Evolutionary conservation across 169 alveolate species (phyloP).

Genomic region (Plasmodium fragile): DNA sequence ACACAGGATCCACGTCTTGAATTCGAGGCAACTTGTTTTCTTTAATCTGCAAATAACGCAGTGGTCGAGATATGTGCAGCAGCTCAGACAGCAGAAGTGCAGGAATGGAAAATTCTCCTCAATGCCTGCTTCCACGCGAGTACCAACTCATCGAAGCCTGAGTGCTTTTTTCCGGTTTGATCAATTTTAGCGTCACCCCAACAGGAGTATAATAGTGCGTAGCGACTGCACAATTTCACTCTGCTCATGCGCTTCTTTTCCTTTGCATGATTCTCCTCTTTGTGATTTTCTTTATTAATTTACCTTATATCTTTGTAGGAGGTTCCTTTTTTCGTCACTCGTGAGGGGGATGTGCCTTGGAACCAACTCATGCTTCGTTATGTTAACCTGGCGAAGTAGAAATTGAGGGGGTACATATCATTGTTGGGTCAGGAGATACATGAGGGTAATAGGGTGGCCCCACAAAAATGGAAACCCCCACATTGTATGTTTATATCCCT

Average conservation of each 20-base stretch:
- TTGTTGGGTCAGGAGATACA: not conserved
- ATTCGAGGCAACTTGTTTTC: constrained; percentile 97
- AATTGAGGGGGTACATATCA: not conserved
- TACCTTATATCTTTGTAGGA: constrained; percentile 94
- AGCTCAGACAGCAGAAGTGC: not conserved
- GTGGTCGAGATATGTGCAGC: not conserved
- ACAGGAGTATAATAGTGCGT: not conserved
- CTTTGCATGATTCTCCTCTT: not conserved
- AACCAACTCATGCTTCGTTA: constrained; percentile 98
- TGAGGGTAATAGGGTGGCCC: not conserved
- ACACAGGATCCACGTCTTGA: constrained; percentile 96
- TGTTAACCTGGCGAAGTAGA: constrained; percentile 89
- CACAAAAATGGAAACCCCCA: not conserved
- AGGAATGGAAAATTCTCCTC: not conserved
- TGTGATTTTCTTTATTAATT: not conserved
- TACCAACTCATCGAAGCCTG: not conserved
- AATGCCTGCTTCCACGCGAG: not conserved
- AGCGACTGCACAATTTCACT: not conserved
- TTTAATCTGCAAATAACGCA: constrained; percentile 85
- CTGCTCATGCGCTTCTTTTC: not conserved
- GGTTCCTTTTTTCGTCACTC: constrained; percentile 93
- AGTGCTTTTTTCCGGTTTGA: not conserved
- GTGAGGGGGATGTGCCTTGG: constrained; percentile 97
- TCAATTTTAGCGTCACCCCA: not conserved
- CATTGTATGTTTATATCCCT: not conserved